Conservation (phyloP, 2,329 filamentous ascomycete genomes). For the Dothidotthia symphoricarpi region DNA sequence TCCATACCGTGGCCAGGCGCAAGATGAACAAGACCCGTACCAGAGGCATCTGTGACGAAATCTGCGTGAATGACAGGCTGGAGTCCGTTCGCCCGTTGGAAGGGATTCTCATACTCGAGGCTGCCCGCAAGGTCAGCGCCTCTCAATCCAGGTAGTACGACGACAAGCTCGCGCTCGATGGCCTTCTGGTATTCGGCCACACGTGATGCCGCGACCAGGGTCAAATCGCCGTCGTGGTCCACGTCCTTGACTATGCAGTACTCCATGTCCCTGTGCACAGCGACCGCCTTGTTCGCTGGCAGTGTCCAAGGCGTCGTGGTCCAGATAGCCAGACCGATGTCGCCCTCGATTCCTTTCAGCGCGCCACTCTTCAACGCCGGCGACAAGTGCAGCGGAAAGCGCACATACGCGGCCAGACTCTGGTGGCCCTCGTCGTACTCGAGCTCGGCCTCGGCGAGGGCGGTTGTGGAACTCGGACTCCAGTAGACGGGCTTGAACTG, state of each 20-base stretch:
- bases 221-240: conserved; percentile 49
- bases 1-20: conserved; percentile 96
- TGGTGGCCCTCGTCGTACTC: conserved; percentile 76
- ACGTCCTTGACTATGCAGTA: conserved; percentile 64
- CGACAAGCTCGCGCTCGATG: conserved; percentile 38
- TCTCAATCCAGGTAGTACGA: conserved; percentile 57
- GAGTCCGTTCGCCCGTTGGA: conserved; percentile 59
- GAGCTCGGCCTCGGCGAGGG: conserved; percentile 78
- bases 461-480: conserved; percentile 76
- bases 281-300: conserved; percentile 87
- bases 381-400: conserved; percentile 64
- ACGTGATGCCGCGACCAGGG: conserved; percentile 71
- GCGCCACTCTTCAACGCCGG: conserved; percentile 44
- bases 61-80: conserved; percentile 78
- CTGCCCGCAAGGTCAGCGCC: conserved; percentile 64
- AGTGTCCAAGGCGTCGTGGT: conserved; percentile 98
- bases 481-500: conserved; percentile 83
- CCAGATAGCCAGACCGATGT: conserved; percentile 84
- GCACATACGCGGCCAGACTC: conserved; percentile 74
- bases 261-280: conserved; percentile 69
- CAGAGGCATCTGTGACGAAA: conserved; percentile 88
- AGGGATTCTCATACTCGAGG: conserved; percentile 67
- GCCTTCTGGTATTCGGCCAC: conserved; percentile 53
- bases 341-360: conserved; percentile 21
- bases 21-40: conserved; percentile 90